Conservation (phyloP, 2,329 filamentous ascomycete genomes). For the Cyphellophora europaea region DNA sequence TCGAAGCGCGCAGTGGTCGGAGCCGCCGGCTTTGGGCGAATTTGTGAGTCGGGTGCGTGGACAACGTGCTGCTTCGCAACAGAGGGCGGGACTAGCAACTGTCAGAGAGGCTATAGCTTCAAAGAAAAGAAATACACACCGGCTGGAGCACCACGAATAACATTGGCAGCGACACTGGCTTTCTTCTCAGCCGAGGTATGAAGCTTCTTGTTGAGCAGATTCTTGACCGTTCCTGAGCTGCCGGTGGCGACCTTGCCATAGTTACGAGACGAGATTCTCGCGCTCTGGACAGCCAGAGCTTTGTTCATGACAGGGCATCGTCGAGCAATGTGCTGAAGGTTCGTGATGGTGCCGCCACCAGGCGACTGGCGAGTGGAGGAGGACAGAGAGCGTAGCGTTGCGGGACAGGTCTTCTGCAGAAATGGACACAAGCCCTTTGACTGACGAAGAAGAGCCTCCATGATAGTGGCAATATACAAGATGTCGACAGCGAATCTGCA, state of each 20-base stretch:
- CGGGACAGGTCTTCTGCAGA: conserved; percentile 85
- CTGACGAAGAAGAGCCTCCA: conserved; percentile 93
- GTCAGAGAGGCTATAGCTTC: not conserved
- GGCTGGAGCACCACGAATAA: conserved; percentile 37
- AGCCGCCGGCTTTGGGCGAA: conserved; percentile 39
- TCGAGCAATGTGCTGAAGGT: conserved; percentile 85
- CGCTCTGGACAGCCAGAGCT: conserved; percentile 75
- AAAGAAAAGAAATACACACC: not conserved
- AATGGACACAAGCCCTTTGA: conserved; percentile 97
- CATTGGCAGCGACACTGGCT: conserved; percentile 61
- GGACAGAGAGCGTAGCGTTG: conserved; percentile 81
- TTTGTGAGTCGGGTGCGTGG: conserved; percentile 18
- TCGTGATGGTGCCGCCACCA: conserved; percentile 90
- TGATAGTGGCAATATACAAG: conserved; percentile 30
- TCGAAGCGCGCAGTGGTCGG: conserved; percentile 59
- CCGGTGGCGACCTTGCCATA: conserved; percentile 25
- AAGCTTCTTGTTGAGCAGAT: conserved; percentile 43
- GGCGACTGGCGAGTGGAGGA: conserved; percentile 56
- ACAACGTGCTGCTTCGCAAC: conserved; percentile 7
- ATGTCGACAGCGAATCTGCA: too few species aligned
- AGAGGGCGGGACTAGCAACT: conserved; percentile 10
- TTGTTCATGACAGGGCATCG: conserved; percentile 99
- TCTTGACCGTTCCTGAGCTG: conserved; percentile 21
- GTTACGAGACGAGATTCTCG: conserved; percentile 24
- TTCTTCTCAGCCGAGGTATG: conserved; percentile 72